A percentile compares a stretch with the other conserved stretches of the same genome.
Evolutionary conservation across 2,329 filamentous ascomycete genomes (phyloP).

Genomic region (Tothia fuscella): DNA sequence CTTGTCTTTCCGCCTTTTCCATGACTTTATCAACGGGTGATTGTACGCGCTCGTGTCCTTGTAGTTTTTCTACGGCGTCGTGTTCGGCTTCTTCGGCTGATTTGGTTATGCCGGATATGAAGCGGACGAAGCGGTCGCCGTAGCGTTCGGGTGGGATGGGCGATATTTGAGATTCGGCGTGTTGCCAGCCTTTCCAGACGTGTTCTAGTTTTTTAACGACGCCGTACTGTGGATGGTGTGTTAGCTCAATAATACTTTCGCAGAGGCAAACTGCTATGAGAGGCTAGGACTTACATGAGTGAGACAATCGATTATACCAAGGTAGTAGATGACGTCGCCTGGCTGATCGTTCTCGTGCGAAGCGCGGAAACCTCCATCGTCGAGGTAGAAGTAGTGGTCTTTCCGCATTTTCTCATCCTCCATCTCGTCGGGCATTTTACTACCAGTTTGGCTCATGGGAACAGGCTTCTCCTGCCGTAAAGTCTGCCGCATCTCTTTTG

Average conservation of each 20-base stretch:
- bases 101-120: constrained; percentile 84
- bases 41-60: constrained; percentile 1
- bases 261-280: no score
- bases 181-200: constrained; percentile 88
- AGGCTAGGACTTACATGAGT: constrained; percentile 77
- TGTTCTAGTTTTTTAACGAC: constrained; percentile 90
- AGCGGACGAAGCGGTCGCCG: constrained; percentile 85
- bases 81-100: constrained; percentile 71
- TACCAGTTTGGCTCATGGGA: constrained; percentile 73
- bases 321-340: constrained; percentile 90
- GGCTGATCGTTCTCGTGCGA: constrained; percentile 80
- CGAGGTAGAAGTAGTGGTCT: constrained; percentile 78
- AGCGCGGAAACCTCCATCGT: constrained; percentile 85
- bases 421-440: constrained; percentile 83
- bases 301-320: constrained; percentile 95
- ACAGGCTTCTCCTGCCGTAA: constrained; percentile 87
- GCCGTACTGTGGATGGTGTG: constrained; percentile 59
- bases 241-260: no score
- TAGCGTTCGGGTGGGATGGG: constrained; percentile 84
- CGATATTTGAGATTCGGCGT: constrained; percentile 78
- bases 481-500: constrained; percentile 79
- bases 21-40: constrained; percentile 41
- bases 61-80: constrained; percentile 16
- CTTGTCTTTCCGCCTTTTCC: constrained; percentile 48
- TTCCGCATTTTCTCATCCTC: constrained; percentile 53